phyloP scores from a whole-genome alignment of 768 basidiomycete genomes.

The Trametes coccinea region DNA sequence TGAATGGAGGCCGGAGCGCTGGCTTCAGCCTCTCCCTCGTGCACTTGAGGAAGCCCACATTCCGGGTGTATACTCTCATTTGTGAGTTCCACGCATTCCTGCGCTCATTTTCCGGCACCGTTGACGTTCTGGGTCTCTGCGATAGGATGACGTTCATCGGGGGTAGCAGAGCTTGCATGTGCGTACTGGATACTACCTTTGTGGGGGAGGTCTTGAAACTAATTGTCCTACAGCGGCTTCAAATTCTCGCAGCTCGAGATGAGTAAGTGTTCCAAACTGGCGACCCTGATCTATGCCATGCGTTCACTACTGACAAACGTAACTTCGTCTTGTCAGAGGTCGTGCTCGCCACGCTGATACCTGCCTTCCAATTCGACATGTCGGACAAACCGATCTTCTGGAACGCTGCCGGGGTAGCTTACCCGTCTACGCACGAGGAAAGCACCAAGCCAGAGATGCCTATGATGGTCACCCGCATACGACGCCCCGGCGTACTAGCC shows the following conservation, averaged over 20 bases:
- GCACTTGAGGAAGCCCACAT: conserved; percentile 8
- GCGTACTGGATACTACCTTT: background rate
- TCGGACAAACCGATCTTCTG: conserved; percentile 14
- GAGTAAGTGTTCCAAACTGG: conserved; percentile 15
- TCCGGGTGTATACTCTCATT: conserved; percentile 16
- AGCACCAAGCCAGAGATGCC: conserved; percentile 13
- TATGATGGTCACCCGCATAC: background rate
- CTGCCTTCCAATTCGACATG: conserved; percentile 16
- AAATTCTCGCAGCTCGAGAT: conserved; percentile 28
- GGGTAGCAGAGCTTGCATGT: conserved; percentile 28
- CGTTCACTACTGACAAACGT: background rate
- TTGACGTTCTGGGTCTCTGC: too few species aligned
- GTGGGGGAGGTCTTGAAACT: background rate
- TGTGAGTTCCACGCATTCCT: conserved; percentile 9
- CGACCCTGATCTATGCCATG: background rate
- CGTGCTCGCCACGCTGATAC: conserved; percentile 8
- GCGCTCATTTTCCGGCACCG: background rate
- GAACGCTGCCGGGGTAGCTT: conserved; percentile 10
- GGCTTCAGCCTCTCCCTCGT: conserved; percentile 12
- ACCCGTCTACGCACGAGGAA: conserved; percentile 2
- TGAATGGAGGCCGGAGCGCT: conserved; percentile 48
- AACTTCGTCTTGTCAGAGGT: conserved; percentile 5
- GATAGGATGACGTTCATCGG: conserved; percentile 29
- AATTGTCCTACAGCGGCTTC: conserved; percentile 21
- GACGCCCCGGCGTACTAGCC: too few species aligned